Evolutionary conservation across 441 rosid species (phyloP).

Genomic region (Populus trichocarpa): DNA sequence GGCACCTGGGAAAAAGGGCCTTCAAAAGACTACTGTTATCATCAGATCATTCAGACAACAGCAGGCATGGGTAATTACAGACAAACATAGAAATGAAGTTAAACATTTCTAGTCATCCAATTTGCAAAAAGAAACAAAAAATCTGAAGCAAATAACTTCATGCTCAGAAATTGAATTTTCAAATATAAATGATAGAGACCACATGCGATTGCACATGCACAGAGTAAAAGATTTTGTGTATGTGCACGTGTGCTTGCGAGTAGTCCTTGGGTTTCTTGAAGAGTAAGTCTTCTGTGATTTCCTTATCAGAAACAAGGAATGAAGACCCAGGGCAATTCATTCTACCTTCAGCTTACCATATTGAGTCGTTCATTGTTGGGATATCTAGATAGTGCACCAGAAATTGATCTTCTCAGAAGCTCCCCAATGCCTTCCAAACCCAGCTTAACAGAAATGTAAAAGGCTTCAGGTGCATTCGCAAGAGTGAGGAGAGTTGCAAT

Average conservation of each 20-base stretch:
- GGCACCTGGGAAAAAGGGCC: background rate
- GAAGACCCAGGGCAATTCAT: background rate
- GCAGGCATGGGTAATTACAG: background rate
- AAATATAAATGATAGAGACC: background rate
- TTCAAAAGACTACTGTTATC: background rate
- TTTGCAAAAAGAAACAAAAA: background rate
- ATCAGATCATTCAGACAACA: background rate
- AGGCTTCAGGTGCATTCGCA: slow-evolving; percentile 96
- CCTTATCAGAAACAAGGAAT: background rate
- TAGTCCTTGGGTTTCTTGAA: background rate
- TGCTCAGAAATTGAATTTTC: background rate
- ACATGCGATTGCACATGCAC: background rate
- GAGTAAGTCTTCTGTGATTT: background rate
- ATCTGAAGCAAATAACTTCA: background rate
- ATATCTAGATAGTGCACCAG: slow-evolving; percentile 73
- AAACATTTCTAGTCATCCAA: background rate
- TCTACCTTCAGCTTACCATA: slow-evolving; percentile 44
- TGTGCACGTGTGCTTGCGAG: background rate
- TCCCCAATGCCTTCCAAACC: slow-evolving; percentile 97
- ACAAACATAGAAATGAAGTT: background rate
- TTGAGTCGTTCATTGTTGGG: slow-evolving; percentile 81
- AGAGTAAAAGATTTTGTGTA: background rate
- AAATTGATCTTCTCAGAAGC: slow-evolving; percentile 87
- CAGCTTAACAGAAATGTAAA: slow-evolving; percentile 90
- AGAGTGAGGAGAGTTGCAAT: slow-evolving; percentile 76